Conservation (phyloP, 75 land plant genomes). For the Larix kaempferi region DNA sequence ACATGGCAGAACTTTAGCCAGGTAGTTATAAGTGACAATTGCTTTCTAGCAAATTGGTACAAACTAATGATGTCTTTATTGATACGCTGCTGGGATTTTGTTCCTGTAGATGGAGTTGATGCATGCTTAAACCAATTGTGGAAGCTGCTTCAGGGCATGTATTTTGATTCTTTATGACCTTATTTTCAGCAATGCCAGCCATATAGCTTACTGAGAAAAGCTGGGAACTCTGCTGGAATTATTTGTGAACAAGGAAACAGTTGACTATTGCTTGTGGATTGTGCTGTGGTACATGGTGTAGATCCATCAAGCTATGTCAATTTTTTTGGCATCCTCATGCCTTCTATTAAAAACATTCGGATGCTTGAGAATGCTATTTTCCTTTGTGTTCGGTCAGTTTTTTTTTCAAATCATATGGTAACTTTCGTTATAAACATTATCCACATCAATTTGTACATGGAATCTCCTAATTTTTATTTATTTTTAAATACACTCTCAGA, state of each 20-base stretch:
- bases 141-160: not conserved
- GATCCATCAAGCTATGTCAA: not conserved
- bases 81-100: no score
- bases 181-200: not conserved
- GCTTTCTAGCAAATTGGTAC: not conserved
- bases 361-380: not conserved
- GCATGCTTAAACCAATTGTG: not conserved
- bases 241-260: constrained; percentile 3
- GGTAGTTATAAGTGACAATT: not conserved
- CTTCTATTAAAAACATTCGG: not conserved
- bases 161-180: not conserved
- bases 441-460: constrained; percentile 4
- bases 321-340: not conserved
- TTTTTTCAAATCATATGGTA: not conserved
- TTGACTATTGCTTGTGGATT: not conserved
- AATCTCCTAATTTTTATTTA: not conserved
- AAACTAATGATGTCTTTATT: no score
- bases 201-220: not conserved
- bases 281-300: not conserved
- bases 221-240: not conserved
- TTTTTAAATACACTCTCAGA: not conserved
- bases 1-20: not conserved
- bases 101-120: not conserved
- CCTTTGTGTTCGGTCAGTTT: not conserved
- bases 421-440: not conserved